phyloP scores from a whole-genome alignment of 2,329 filamentous ascomycete genomes.

The Aschersonia sp. region DNA sequence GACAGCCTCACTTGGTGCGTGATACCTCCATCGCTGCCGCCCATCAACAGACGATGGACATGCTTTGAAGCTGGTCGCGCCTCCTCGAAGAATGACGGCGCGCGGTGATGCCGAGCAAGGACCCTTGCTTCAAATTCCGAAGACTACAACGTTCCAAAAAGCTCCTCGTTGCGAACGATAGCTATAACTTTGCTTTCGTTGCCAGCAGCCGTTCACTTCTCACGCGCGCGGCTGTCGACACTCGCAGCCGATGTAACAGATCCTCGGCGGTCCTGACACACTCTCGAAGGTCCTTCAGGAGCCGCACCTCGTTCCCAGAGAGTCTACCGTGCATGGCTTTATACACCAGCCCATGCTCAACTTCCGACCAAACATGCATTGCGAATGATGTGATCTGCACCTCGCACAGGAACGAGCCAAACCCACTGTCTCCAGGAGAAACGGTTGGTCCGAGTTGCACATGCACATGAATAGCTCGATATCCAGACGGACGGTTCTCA shows the following conservation, averaged over 20 bases:
- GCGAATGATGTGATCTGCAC: neutral
- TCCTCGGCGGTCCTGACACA: neutral
- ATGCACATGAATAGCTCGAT: neutral
- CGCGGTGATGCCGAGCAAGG: too few species aligned
- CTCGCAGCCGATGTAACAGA: neutral
- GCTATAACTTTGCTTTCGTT: neutral
- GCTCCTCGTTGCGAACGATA: too few species aligned
- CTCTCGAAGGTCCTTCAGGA: neutral
- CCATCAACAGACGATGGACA: too few species aligned
- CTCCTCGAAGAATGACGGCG: too few species aligned
- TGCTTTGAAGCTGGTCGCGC: too few species aligned
- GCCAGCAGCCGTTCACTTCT: neutral
- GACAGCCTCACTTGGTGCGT: too few species aligned
- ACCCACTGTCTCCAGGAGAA: neutral
- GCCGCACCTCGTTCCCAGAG: neutral
- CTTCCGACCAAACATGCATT: neutral
- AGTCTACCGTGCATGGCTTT: neutral
- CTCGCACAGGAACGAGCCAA: neutral
- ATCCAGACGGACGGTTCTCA: neutral
- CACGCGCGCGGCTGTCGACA: neutral
- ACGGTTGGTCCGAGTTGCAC: neutral
- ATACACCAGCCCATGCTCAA: neutral
- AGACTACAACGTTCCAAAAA: too few species aligned
- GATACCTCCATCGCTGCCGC: too few species aligned
- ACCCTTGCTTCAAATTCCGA: too few species aligned